Conservation (phyloP, 768 basidiomycete genomes). For the Suillus bovinus region DNA sequence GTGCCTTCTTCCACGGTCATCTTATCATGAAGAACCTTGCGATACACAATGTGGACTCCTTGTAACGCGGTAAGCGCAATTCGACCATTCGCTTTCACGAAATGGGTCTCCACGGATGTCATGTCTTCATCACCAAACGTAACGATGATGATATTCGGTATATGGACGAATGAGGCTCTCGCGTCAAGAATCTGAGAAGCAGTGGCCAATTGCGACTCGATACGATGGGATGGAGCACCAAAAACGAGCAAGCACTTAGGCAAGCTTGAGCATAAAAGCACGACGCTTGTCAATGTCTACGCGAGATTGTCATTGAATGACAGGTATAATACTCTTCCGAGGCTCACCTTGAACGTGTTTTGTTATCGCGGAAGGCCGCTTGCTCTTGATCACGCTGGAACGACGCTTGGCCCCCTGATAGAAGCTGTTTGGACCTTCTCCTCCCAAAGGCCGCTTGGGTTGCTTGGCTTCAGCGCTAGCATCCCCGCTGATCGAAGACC, state of each 20-base stretch:
- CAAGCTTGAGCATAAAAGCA: slow-evolving; percentile 83
- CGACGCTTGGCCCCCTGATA: slow-evolving; percentile 32
- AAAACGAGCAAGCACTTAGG: slow-evolving; percentile 88
- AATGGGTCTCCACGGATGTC: slow-evolving; percentile 76
- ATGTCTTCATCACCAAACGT: slow-evolving; percentile 79
- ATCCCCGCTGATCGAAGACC: background rate
- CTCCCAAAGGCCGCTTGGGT: background rate
- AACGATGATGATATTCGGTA: slow-evolving; percentile 76
- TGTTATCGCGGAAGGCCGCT: slow-evolving; percentile 37
- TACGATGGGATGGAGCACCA: slow-evolving; percentile 92
- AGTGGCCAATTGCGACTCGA: slow-evolving; percentile 83
- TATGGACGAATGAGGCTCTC: slow-evolving; percentile 82
- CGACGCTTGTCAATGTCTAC: slow-evolving; percentile 50
- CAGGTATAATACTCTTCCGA: background rate
- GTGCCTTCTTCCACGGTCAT: slow-evolving; percentile 75
- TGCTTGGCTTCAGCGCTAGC: background rate
- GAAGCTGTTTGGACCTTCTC: slow-evolving; percentile 23
- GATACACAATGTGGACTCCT: slow-evolving; percentile 81
- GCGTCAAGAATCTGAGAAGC: slow-evolving; percentile 79
- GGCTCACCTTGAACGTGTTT: slow-evolving; percentile 49
- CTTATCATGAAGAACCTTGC: slow-evolving; percentile 82
- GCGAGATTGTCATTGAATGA: slow-evolving; percentile 3
- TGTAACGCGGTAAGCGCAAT: slow-evolving; percentile 84
- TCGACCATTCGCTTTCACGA: slow-evolving; percentile 78
- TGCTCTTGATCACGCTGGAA: slow-evolving; percentile 32